Evolutionary conservation across 371 early-diverging fungal species (phyloP).

Genomic region (Actinomortierella wolfii): DNA sequence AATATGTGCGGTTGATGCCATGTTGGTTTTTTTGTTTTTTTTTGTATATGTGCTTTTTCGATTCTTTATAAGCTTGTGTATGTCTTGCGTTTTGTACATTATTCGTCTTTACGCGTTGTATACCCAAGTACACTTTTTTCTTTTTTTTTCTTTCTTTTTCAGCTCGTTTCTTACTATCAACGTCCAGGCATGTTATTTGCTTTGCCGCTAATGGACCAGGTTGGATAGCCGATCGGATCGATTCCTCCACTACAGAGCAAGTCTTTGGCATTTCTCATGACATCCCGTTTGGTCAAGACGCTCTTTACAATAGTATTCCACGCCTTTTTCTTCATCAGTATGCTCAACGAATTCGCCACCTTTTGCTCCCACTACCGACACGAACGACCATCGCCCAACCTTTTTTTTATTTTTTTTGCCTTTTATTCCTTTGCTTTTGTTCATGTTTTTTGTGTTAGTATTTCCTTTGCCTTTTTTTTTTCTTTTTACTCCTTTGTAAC

Average conservation of each 20-base stretch:
- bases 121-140: neutral
- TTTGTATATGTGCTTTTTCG: neutral
- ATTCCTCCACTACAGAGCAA: too few relatives aligned
- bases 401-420: constrained; percentile 2
- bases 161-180: neutral
- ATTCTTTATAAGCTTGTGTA: neutral
- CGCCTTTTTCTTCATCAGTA: constrained; percentile 4
- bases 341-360: too few relatives aligned
- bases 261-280: too few relatives aligned
- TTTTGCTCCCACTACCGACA: too few relatives aligned
- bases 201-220: constrained; percentile 13
- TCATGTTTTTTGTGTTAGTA: constrained; percentile 7
- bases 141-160: constrained; percentile 2
- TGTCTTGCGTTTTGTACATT: too few relatives aligned
- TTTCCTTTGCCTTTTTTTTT: constrained; percentile 8
- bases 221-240: too few relatives aligned
- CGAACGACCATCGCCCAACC: neutral
- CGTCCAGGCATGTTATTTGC: constrained; percentile 33
- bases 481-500: constrained; percentile 11
- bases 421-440: constrained; percentile 1
- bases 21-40: constrained; percentile 1
- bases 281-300: constrained; percentile 11
- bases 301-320: constrained; percentile 5
- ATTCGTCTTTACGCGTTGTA: too few relatives aligned
- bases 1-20: too few relatives aligned